phyloP scores from a whole-genome alignment of 2,329 filamentous ascomycete genomes.

The Botrytis cinerea region DNA sequence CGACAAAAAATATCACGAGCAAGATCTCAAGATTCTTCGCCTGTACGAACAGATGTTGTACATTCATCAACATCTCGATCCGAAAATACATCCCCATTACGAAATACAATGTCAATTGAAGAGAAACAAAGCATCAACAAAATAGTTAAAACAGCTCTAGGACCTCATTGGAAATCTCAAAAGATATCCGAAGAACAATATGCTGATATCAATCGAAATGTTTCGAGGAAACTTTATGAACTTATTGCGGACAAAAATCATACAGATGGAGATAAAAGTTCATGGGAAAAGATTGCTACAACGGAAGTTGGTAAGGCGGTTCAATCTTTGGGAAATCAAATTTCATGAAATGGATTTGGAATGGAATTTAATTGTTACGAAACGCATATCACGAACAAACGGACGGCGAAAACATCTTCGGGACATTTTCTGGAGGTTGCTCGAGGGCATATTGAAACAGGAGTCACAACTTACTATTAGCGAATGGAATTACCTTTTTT shows the following conservation, averaged over 20 bases:
- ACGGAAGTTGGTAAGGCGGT: slow-evolving; percentile 79
- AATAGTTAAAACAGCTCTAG: slow-evolving; percentile 81
- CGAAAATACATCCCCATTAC: slow-evolving; percentile 66
- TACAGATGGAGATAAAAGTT: slow-evolving; percentile 65
- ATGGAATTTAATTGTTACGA: slow-evolving; percentile 10
- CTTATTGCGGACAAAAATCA: slow-evolving; percentile 47
- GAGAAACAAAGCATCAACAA: slow-evolving; percentile 87
- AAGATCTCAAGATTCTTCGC: slow-evolving; percentile 59
- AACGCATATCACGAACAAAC: slow-evolving; percentile 8
- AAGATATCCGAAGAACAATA: slow-evolving; percentile 87
- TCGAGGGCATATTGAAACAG: not conserved
- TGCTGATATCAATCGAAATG: slow-evolving; percentile 84
- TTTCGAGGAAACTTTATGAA: slow-evolving; percentile 86
- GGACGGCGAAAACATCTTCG: not conserved
- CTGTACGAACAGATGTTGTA: slow-evolving; percentile 52
- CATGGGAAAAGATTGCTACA: slow-evolving; percentile 74
- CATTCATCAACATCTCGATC: slow-evolving; percentile 34
- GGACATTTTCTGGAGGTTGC: not conserved
- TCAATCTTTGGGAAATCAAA: slow-evolving; percentile 50
- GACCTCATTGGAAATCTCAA: slow-evolving; percentile 74
- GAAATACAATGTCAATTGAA: slow-evolving; percentile 68
- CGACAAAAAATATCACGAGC: slow-evolving; percentile 39
- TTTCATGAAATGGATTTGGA: slow-evolving; percentile 8
- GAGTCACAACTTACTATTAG: slow-evolving; percentile 6
- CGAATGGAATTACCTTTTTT: not conserved